Evolutionary conservation across 2,329 filamentous ascomycete genomes (phyloP).

Genomic region (Monosporascus ibericus): DNA sequence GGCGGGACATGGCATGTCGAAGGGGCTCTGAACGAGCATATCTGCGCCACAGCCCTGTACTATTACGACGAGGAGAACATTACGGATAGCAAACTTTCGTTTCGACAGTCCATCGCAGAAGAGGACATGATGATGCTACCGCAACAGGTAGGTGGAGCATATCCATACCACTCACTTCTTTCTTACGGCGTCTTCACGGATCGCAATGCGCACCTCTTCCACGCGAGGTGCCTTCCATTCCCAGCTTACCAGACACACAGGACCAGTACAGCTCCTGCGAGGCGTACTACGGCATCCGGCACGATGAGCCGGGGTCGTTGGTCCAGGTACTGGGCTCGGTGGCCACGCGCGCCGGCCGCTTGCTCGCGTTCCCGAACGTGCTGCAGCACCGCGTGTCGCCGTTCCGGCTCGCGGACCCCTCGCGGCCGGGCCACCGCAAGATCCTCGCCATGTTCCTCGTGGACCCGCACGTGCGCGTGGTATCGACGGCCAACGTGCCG

Average conservation of each 20-base stretch:
- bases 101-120: constrained; percentile 36
- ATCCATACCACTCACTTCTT: not conserved
- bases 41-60: constrained; percentile 57
- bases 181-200: constrained; percentile 6
- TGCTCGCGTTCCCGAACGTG: constrained; percentile 51
- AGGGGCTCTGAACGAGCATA: constrained; percentile 54
- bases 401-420: constrained; percentile 43
- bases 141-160: not conserved
- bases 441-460: constrained; percentile 55
- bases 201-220: no score
- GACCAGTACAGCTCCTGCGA: constrained; percentile 27
- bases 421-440: constrained; percentile 47
- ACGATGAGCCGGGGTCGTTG: constrained; percentile 23
- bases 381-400: constrained; percentile 44
- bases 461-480: constrained; percentile 45
- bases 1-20: constrained; percentile 52
- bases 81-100: constrained; percentile 42
- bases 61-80: constrained; percentile 58
- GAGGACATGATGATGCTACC: constrained; percentile 18
- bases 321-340: constrained; percentile 43
- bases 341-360: constrained; percentile 37
- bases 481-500: constrained; percentile 37
- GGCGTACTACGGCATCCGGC: constrained; percentile 28
- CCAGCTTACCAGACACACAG: constrained; percentile 16
- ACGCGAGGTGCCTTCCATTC: no score